A percentile compares a stretch with the other conserved stretches of the same genome.
These are phyloP conservation scores for Rhododendron griersonianum DNA, from an alignment of 148 eudicot genomes.

Conservation along the genomic window DNA sequence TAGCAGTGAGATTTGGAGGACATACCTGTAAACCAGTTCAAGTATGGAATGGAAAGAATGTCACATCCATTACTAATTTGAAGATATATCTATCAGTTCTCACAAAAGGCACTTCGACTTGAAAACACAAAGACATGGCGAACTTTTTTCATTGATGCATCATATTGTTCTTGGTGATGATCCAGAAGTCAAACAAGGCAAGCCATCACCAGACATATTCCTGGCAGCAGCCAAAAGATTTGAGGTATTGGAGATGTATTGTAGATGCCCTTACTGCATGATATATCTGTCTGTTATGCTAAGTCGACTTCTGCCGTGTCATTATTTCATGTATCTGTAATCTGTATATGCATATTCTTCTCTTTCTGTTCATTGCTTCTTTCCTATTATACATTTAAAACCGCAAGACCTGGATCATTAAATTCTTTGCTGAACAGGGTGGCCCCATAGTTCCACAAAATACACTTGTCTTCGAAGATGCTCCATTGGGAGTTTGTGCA, in stretches of 20 bases:
- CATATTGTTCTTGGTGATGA: constrained; percentile 94
- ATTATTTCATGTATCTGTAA: background rate
- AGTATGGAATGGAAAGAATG: constrained; percentile 6
- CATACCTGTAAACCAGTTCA: background rate
- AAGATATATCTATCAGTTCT: constrained; percentile 38
- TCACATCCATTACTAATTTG: constrained; percentile 10
- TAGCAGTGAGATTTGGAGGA: background rate
- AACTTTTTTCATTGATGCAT: constrained; percentile 87
- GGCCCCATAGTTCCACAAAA: constrained; percentile 62
- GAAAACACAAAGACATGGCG: constrained; percentile 79
- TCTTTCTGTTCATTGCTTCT: background rate
- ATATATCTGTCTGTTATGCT: background rate
- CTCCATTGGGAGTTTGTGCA: constrained; percentile 85
- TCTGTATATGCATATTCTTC: background rate
- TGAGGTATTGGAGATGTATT: constrained; percentile 42
- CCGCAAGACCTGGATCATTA: background rate
- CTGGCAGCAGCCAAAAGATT: constrained; percentile 89
- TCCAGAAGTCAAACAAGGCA: constrained; percentile 95
- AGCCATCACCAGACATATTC: constrained; percentile 90
- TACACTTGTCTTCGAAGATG: constrained; percentile 90
- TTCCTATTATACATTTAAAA: background rate
- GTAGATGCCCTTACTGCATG: background rate
- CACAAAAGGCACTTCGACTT: constrained; percentile 73
- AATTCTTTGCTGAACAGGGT: constrained; percentile 46
- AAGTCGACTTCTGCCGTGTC: background rate